Base-by-base conservation (phyloP, 2,329 filamentous ascomycete species). In the Venturia nashicola region DNA sequence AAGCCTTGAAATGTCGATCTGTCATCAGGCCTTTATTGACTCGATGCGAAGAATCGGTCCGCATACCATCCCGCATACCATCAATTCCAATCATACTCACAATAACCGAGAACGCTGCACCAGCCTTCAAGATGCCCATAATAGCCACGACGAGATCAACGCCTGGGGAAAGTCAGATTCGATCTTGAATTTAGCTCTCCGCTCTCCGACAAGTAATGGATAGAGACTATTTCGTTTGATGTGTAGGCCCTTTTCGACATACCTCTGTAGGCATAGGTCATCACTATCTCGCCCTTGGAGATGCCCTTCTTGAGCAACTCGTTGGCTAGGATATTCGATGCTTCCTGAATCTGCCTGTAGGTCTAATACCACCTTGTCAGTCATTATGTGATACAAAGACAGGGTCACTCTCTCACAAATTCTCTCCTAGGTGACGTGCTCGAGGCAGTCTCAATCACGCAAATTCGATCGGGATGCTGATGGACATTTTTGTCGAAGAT, bases 331-430 rank as follows among this genome's bases (percentile, higher is more conserved):
- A 85, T 80, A 72, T 95, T 95, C 39, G 90, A 88, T 0, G 88
- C 87, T 77, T 96, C 88, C 71, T 91, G 83, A 71, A 97, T 96
- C 71, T 96, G 90, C 68, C 80, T 80, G 74, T 97, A 97, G 32
- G 86, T 93, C 51, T 57, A 3, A 3, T 12, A 36, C 75, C 94
- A 97, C 60, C 76, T 77, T 8, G 89, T 81, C 72, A 86, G 79
- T 8, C 80, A 2, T 80, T 78, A 39, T 71, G 75, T 61, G 70
- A 73, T 0, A 11, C 23, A 72, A 77, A 66, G 1, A 11, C 27
- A 18, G 7, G 18, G 55, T 3, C 60, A 61, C 43, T 55, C 14
- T 18, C n/a, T 39, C 8, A 34, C 14, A n/a, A 44, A 40, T 48
- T 67, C 67, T 63, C 74, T 70, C 63, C 71, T 67, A 11, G 70